Percentiles rank a stretch among this genome's conserved stretches.
Evolutionary conservation across 768 basidiomycete genomes (phyloP).

Genomic region (Leucocoprinus leucothites): DNA sequence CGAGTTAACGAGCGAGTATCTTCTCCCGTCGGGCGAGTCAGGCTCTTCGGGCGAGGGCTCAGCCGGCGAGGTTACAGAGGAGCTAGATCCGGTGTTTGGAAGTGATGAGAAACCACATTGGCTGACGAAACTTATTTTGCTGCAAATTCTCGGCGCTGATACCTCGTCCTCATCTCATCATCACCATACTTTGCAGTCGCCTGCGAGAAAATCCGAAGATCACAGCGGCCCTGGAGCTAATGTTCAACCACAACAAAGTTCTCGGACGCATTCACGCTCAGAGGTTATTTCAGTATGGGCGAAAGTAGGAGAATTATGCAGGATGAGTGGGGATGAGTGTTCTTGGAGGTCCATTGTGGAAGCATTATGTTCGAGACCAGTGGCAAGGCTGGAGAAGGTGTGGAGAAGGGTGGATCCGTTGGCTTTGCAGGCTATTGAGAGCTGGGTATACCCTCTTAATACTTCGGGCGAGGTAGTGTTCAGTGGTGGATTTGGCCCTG

Average conservation of each 20-base stretch:
- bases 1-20: conserved; percentile 45
- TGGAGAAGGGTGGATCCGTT: conserved; percentile 74
- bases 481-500: background rate
- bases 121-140: conserved; percentile 70
- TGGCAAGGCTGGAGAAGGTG: conserved; percentile 73
- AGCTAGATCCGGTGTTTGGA: conserved; percentile 49
- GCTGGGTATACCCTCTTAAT: conserved; percentile 53
- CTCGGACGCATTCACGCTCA: conserved; percentile 67
- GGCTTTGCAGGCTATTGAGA: conserved; percentile 55
- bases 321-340: conserved; percentile 72
- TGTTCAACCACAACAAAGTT: conserved; percentile 29
- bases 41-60: background rate
- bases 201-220: conserved; percentile 34
- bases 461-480: conserved; percentile 7
- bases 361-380: conserved; percentile 69
- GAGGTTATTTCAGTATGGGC: conserved; percentile 75
- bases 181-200: conserved; percentile 19
- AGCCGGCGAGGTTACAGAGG: conserved; percentile 11
- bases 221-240: background rate
- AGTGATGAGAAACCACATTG: conserved; percentile 74
- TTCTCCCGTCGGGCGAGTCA: conserved; percentile 29
- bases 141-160: conserved; percentile 69
- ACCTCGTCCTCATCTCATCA: conserved; percentile 20
- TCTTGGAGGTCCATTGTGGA: conserved; percentile 74
- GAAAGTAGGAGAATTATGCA: conserved; percentile 68